phyloP scores from a whole-genome alignment of 2,329 filamentous ascomycete genomes.

The Leptographium radiaticola region DNA sequence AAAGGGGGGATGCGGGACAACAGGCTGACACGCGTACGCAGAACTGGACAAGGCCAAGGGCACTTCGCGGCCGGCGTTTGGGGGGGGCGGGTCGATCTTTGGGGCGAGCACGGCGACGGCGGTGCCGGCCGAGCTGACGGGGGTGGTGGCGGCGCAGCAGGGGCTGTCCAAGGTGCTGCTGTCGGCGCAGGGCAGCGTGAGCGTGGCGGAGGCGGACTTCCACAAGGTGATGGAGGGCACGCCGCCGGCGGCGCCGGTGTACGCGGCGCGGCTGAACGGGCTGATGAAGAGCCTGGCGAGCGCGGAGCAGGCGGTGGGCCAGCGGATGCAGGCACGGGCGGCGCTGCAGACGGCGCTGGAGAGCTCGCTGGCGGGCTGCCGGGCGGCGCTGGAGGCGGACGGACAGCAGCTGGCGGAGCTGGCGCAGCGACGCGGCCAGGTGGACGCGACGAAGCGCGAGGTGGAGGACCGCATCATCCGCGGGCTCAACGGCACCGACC shows the following conservation, averaged over 20 bases:
- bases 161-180: constrained; percentile 60
- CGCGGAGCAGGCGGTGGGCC: constrained; percentile 78
- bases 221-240: constrained; percentile 48
- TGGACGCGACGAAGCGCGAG: constrained; percentile 72
- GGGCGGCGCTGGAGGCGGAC: constrained; percentile 55
- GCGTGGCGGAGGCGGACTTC: constrained; percentile 68
- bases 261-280: constrained; percentile 77
- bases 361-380: constrained; percentile 65
- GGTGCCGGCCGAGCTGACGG: constrained; percentile 63
- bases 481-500: constrained; percentile 52
- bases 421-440: constrained; percentile 51
- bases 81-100: constrained; percentile 26
- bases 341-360: constrained; percentile 69
- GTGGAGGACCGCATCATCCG: constrained; percentile 89
- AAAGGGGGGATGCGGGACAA: neutral
- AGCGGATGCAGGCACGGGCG: constrained; percentile 75
- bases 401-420: constrained; percentile 53
- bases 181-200: constrained; percentile 51
- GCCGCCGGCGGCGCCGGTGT: constrained; percentile 71
- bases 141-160: constrained; percentile 62
- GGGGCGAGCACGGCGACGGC: constrained; percentile 18
- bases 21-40: constrained; percentile 23
- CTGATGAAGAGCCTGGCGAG: constrained; percentile 80
- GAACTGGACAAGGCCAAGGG: constrained; percentile 51
- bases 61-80: constrained; percentile 34